Percentiles rank a stretch among this genome's conserved stretches.
These are phyloP conservation scores for Tolypocladium paradoxum DNA, from an alignment of 2,329 filamentous ascomycete species.

Conservation along the genomic window DNA sequence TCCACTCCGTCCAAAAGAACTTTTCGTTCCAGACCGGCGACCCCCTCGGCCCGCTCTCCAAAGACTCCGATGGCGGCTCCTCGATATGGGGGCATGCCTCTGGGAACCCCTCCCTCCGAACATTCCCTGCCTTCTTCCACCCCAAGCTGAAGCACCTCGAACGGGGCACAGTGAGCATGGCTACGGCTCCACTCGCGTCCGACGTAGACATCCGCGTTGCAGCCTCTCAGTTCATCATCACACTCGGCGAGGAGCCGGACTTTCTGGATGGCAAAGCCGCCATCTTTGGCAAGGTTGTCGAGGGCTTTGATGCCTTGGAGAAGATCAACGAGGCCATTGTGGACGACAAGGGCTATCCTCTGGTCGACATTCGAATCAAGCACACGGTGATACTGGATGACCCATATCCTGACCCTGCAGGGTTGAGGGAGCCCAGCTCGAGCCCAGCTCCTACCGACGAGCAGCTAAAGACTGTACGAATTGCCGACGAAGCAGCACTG, in stretches of 20 bases:
- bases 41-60: slow-evolving; percentile 74
- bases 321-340: slow-evolving; percentile 87
- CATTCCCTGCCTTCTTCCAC: slow-evolving; percentile 75
- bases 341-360: slow-evolving; percentile 73
- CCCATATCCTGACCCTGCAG: slow-evolving; percentile 73
- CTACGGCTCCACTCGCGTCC: slow-evolving; percentile 65
- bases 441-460: slow-evolving; percentile 75
- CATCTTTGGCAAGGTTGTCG: slow-evolving; percentile 89
- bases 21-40: slow-evolving; percentile 97
- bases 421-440: slow-evolving; percentile 62
- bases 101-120: slow-evolving; percentile 54
- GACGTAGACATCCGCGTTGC: slow-evolving; percentile 77
- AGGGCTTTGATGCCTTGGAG: slow-evolving; percentile 88
- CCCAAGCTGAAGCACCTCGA: slow-evolving; percentile 82
- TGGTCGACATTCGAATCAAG: slow-evolving; percentile 90
- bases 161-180: slow-evolving; percentile 92
- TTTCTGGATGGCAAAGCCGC: slow-evolving; percentile 89
- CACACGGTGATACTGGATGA: slow-evolving; percentile 90
- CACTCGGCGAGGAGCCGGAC: slow-evolving; percentile 78
- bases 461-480: slow-evolving; percentile 83
- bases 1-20: slow-evolving; percentile 86
- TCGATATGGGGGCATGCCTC: slow-evolving; percentile 85
- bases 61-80: slow-evolving; percentile 80
- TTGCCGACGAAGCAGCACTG: slow-evolving; percentile 78
- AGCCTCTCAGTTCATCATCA: slow-evolving; percentile 89